Evolutionary conservation across 257 asterid species (phyloP), one percentile per base, ranked within the genome.

Genomic region (Phtheirospermum japonicum): DNA sequence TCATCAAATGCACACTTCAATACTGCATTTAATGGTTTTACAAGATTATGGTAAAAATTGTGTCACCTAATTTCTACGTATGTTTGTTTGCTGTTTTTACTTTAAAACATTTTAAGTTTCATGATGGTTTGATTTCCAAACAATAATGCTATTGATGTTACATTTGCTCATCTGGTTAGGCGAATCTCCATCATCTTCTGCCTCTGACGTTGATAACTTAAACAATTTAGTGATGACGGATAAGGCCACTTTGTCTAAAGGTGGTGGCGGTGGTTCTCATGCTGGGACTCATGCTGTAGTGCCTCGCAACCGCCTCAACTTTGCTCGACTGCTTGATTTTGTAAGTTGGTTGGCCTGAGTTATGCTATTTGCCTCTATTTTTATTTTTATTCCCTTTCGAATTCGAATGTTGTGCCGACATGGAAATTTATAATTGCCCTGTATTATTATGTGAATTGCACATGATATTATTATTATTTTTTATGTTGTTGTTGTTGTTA

Each of bases 171-270:
- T 81, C 56, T 70, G 23, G 68, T 48, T 70, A 92, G 97, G 93
- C 56, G 97, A 92, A 80, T 92, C 97, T 73, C 97, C 97, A 36
- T 89, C 94, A 65, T 92, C 96, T 60, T 92, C 97, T 67, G 97
- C 91, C 69, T 92, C 97, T 59, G 97, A 84, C 63, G 76, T 89
- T 77, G 99, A 89, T 71, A 89, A 86, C 85, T 83, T 85, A 30
- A 84, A 89, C 79, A 77, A 83, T 74, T 85, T 76, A 70, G 84
- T 82, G 60, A 70, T 76, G 67, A 74, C 59, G 34, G 95, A 89
- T 46, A 82, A 77, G 80, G 68, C 83, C 58, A 66, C 80, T 63
- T 71, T 78, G 71, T 69, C 85, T 45, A 86, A 82, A 79, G 82
- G 79, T 77, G 70, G 71, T 66, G 89, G 77, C 70, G 72, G 71